Base-by-base conservation (phyloP, 73 alveolate genomes). In the Paramecium octaurelia region DNA sequence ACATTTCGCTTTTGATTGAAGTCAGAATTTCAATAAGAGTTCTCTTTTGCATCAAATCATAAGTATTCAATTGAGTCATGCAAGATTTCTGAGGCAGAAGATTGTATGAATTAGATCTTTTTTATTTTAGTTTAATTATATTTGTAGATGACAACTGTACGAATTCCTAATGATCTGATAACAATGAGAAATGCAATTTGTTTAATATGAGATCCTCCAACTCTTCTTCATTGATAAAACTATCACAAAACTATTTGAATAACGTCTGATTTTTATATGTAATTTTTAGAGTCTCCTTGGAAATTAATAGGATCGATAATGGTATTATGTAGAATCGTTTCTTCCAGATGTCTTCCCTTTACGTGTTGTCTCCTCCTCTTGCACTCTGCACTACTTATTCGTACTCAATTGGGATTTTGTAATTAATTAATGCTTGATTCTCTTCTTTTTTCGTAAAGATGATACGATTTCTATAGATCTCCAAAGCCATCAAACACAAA, bases 271-370 rank as follows among this genome's bases (percentile, higher is more conserved):
- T 80, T 44, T 42, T 44, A 48, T 80, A 46, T 7, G 91, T 80
- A 31, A 80, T 80, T 43, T 80, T 18, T 44, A 80, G 36, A 21
- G 48, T 80, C 24, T 40, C 70, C 16, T 80, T 80, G 3, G 46
- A 23, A 6, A 80, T 46, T 31, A 80, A n/a, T 48, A 80, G 4
- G 16, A 80, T 48, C 24, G 91, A 80, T 43, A 80, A 20, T 4
- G 91, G 91, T 10, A 80, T 4, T 7, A 18, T 20, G 10, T 80
- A 40, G 14, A 80, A 27, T 80, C 91, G 18, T 80, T 44, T 80
- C 75, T 80, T 80, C 91, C 91, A 80, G 18, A 80, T 18, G 46
- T 80, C 73, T 16, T 80, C 91, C 8, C 59, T 35, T 35, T 73
- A 29, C 5, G 0, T 64, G 12, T 27, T 10, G 8, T 64, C 84